phyloP scores from a whole-genome alignment of 1,284 basidiomycete genomes.

The Malassezia restricta region DNA sequence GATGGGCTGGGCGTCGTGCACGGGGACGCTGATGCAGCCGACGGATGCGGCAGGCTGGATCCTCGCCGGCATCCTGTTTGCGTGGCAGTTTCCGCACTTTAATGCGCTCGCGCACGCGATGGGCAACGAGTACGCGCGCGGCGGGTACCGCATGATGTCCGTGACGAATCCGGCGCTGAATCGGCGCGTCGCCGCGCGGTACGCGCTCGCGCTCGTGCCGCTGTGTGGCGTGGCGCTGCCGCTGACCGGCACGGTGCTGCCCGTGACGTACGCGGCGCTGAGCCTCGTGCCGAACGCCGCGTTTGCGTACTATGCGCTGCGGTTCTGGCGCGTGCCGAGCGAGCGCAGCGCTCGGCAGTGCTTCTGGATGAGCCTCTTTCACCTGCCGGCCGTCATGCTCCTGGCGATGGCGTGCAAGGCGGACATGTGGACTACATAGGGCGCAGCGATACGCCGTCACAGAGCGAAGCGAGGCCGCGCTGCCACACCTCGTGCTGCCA shows the following conservation, averaged over 20 bases:
- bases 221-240: constrained; percentile 60
- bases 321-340: constrained; percentile 56
- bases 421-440: constrained; percentile 26
- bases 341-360: constrained; percentile 58
- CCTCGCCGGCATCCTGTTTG: constrained; percentile 55
- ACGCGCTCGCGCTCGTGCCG: constrained; percentile 66
- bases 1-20: constrained; percentile 96
- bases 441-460: constrained; percentile 20
- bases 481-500: constrained; percentile 34
- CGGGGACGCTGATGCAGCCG: constrained; percentile 62
- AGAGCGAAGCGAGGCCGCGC: constrained; percentile 23
- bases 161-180: constrained; percentile 70
- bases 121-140: constrained; percentile 76
- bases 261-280: constrained; percentile 62
- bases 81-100: constrained; percentile 99
- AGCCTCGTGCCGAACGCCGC: constrained; percentile 64
- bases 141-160: constrained; percentile 86
- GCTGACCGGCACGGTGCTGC: constrained; percentile 29
- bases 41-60: constrained; percentile 35
- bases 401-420: constrained; percentile 64
- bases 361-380: constrained; percentile 69
- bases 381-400: constrained; percentile 75
- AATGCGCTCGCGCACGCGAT: constrained; percentile 82
- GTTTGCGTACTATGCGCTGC: constrained; percentile 59
- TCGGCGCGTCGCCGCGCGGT: constrained; percentile 70